A percentile compares a stretch with the other conserved stretches of the same genome.
Evolutionary conservation across 2,329 filamentous ascomycete genomes (phyloP).

Genomic region (Clonostachys solani): DNA sequence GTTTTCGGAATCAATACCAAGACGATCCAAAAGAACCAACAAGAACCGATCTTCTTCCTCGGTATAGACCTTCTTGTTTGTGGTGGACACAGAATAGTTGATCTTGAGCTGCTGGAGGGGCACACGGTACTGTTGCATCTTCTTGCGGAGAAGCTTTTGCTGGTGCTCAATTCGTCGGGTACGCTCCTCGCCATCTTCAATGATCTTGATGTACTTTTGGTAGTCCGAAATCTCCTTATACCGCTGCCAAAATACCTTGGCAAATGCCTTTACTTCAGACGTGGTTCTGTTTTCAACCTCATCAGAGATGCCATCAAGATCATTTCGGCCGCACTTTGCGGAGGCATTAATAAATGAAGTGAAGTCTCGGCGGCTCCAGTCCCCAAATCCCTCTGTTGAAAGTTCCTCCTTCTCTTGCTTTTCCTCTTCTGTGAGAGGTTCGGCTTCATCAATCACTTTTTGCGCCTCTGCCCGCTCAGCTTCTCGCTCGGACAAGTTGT

Average conservation of each 20-base stretch:
- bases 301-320: conserved; percentile 78
- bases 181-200: conserved; percentile 90
- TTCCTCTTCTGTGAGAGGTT: conserved; percentile 84
- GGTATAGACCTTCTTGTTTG: conserved; percentile 99
- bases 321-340: conserved; percentile 83
- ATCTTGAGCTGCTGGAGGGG: conserved; percentile 97
- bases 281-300: conserved; percentile 90
- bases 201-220: conserved; percentile 80
- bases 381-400: conserved; percentile 79
- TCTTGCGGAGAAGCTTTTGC: conserved; percentile 88
- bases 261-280: conserved; percentile 83
- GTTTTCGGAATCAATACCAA: conserved; percentile 85
- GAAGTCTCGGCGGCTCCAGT: conserved; percentile 97
- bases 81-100: conserved; percentile 97
- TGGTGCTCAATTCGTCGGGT: conserved; percentile 87
- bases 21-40: conserved; percentile 86
- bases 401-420: conserved; percentile 80
- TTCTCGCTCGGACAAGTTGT: conserved; percentile 80
- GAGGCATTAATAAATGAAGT: conserved; percentile 97
- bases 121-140: conserved; percentile 95
- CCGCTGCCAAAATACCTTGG: conserved; percentile 94
- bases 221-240: conserved; percentile 89
- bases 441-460: conserved; percentile 87
- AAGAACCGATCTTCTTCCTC: conserved; percentile 97
- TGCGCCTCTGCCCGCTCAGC: conserved; percentile 86